These are phyloP conservation scores for Teratosphaeria epicoccoides DNA, from an alignment of 2,329 filamentous ascomycete species.

Conservation along the genomic window DNA sequence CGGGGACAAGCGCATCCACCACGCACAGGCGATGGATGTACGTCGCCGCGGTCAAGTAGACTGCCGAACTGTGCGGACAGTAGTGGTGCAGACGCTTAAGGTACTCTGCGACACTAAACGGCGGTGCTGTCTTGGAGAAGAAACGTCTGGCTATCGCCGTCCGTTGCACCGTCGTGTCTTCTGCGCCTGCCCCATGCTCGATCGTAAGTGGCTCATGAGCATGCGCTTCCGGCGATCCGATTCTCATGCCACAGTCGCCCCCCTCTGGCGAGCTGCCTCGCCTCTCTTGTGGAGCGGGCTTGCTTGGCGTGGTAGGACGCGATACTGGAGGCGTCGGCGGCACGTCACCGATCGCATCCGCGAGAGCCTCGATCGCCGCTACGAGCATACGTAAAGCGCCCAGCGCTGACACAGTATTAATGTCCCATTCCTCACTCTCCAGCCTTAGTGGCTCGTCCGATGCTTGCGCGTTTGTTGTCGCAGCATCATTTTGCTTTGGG, in stretches of 20 bases:
- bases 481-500: constrained; percentile 6
- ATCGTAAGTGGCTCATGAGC: constrained; percentile 37
- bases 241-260: constrained; percentile 3
- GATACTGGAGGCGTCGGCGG: constrained; percentile 66
- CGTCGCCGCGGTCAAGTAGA: constrained; percentile 78
- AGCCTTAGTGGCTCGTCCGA: constrained; percentile 21
- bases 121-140: constrained; percentile 77
- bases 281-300: constrained; percentile 32
- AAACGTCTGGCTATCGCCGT: constrained; percentile 84
- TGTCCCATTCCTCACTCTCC: constrained; percentile 44
- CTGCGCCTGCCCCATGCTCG: constrained; percentile 51
- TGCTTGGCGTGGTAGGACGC: constrained; percentile 52
- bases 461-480: constrained; percentile 5
- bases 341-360: constrained; percentile 64
- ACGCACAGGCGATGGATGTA: constrained; percentile 80
- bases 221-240: constrained; percentile 39
- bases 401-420: constrained; percentile 61
- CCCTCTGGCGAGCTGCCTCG: constrained; percentile 9
- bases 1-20: constrained; percentile 60
- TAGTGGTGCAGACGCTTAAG: constrained; percentile 76
- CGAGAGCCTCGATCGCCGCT: constrained; percentile 47
- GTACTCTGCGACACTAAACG: constrained; percentile 75
- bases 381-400: constrained; percentile 73
- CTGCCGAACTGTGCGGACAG: constrained; percentile 86
- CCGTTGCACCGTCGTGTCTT: constrained; percentile 67